Conservation (phyloP, 306 rosid genomes). For the Vicia faba region DNA sequence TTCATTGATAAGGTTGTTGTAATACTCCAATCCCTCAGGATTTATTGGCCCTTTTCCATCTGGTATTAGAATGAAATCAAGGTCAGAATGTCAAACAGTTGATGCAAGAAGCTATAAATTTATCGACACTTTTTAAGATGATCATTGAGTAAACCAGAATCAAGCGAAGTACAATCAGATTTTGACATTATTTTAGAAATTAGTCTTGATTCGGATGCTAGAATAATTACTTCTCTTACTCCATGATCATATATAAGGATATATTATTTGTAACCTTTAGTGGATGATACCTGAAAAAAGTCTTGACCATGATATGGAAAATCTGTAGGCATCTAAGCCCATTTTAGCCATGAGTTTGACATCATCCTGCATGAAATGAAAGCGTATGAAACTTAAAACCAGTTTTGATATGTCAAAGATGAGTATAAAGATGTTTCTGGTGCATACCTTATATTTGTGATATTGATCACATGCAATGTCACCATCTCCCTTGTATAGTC, state of each 20-base stretch:
- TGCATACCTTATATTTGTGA: slow-evolving; percentile 45
- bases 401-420: too few relatives aligned
- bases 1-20: slow-evolving; percentile 71
- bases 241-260: too few relatives aligned
- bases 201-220: neutral
- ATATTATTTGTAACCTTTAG: too few relatives aligned
- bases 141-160: too few relatives aligned
- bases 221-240: neutral
- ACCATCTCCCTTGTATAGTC: slow-evolving; percentile 11
- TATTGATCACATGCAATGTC: slow-evolving; percentile 41
- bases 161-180: neutral
- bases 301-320: slow-evolving; percentile 33
- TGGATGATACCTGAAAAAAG: slow-evolving; percentile 26
- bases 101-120: neutral
- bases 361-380: slow-evolving; percentile 19
- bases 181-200: slow-evolving; percentile 6
- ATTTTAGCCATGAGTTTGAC: slow-evolving; percentile 29
- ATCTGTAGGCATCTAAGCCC: slow-evolving; percentile 27
- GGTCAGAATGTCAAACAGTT: neutral
- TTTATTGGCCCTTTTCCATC: slow-evolving; percentile 73
- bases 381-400: too few relatives aligned
- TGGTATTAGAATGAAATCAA: slow-evolving; percentile 19
- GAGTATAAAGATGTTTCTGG: too few relatives aligned
- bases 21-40: slow-evolving; percentile 64
- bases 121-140: too few relatives aligned